These are phyloP conservation scores for Ottelia alismoides DNA, from an alignment of 106 monocot genomes.

Conservation along the genomic window DNA sequence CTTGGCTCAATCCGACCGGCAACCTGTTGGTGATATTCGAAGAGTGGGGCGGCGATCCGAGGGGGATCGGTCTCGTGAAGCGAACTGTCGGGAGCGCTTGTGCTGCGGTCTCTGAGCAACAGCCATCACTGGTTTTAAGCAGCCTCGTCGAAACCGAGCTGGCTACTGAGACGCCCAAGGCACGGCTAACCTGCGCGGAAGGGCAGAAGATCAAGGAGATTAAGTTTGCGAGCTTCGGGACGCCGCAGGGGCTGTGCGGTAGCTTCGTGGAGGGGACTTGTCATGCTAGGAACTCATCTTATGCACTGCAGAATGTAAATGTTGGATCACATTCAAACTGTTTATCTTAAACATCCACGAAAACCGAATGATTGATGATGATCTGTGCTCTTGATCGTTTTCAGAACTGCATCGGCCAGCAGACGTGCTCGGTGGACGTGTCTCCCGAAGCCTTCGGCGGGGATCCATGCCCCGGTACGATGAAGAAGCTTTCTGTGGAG, in stretches of 20 bases:
- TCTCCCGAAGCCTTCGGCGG: conserved; percentile 42
- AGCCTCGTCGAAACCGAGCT: too few species aligned
- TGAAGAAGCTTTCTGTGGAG: conserved; percentile 43
- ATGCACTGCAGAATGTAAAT: conserved; percentile 20
- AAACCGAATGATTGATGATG: too few species aligned
- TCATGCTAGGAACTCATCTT: conserved; percentile 23
- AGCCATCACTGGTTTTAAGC: conserved; percentile 57
- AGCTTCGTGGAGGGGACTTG: conserved; percentile 23
- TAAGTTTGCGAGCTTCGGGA: conserved; percentile 29
- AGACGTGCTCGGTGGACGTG: conserved; percentile 31
- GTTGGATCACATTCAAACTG: too few species aligned
- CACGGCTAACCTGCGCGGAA: conserved; percentile 11
- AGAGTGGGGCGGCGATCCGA: too few species aligned
- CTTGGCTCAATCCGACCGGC: too few species aligned
- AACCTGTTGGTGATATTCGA: too few species aligned
- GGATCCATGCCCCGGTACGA: conserved; percentile 48
- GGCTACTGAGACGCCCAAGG: conserved; percentile 26
- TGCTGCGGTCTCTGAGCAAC: conserved; percentile 63
- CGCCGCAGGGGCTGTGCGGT: conserved; percentile 20
- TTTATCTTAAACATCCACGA: too few species aligned
- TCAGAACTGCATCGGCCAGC: conserved; percentile 42
- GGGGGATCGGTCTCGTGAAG: conserved; percentile 46
- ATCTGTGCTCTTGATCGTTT: too few species aligned
- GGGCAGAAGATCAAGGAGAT: conserved; percentile 19
- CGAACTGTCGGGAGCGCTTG: conserved; percentile 42